These are phyloP conservation scores for Linanthus parryae DNA, from an alignment of 148 eudicot species.

Conservation along the genomic window DNA sequence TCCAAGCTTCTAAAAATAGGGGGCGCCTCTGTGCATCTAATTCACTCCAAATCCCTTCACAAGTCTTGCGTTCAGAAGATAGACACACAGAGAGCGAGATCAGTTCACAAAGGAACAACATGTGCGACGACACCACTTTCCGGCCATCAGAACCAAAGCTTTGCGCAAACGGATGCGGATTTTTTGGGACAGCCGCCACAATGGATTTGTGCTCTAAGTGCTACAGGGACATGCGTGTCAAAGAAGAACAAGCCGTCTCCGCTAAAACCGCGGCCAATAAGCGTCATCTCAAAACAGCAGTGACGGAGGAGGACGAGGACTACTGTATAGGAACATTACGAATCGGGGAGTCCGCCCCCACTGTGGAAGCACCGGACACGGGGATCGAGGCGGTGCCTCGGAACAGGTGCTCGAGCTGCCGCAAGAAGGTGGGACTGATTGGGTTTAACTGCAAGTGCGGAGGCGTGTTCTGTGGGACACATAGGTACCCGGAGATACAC, in stretches of 20 bases:
- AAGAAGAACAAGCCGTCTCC: conserved; percentile 59
- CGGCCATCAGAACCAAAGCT: conserved; percentile 51
- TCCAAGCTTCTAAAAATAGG: no score
- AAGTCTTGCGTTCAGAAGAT: not conserved
- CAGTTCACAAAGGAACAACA: conserved; percentile 37
- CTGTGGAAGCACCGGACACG: not conserved
- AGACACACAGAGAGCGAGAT: conserved; percentile 7
- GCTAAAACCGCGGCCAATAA: conserved; percentile 34
- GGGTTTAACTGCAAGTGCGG: conserved; percentile 60
- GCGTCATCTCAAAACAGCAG: conserved; percentile 1
- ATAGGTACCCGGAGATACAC: conserved; percentile 14
- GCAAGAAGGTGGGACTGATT: conserved; percentile 64
- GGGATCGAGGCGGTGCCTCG: not conserved
- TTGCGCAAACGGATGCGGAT: conserved; percentile 78
- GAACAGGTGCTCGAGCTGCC: conserved; percentile 46
- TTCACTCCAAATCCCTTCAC: no score
- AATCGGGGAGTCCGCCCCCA: not conserved
- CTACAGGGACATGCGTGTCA: conserved; percentile 55
- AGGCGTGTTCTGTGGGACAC: conserved; percentile 30
- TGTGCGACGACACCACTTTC: conserved; percentile 36
- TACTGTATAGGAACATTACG: not conserved
- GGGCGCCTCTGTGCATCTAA: no score
- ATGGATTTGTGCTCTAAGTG: conserved; percentile 91
- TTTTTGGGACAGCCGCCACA: conserved; percentile 73
- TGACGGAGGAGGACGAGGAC: not conserved